Evolutionary conservation across 495 filamentous ascomycete genomes (phyloP).

Genomic region (Tuber microsphaerosporum): DNA sequence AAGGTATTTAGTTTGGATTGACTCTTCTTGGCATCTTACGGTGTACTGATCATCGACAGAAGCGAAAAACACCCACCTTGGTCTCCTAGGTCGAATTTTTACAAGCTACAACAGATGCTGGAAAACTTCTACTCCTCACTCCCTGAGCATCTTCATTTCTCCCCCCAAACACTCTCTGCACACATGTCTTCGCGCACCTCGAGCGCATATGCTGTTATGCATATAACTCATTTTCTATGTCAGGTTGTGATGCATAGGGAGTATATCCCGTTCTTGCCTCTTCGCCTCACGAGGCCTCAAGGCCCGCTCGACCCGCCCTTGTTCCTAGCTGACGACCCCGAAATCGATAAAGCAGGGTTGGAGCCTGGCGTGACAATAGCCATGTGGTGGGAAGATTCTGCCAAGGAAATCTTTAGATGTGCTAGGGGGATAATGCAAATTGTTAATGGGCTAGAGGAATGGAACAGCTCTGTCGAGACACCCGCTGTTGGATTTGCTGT

Average conservation of each 20-base stretch:
- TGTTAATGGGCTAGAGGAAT: slow-evolving; percentile 64
- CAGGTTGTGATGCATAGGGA: slow-evolving; percentile 73
- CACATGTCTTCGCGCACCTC: slow-evolving; percentile 70
- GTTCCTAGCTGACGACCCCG: slow-evolving; percentile 51
- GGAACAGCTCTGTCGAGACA: slow-evolving; percentile 65
- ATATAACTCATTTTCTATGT: slow-evolving; percentile 69
- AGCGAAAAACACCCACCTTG: slow-evolving; percentile 57
- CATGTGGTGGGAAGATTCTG: slow-evolving; percentile 68
- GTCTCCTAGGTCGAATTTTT: slow-evolving; percentile 58
- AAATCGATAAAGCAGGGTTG: slow-evolving; percentile 28
- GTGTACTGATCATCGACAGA: slow-evolving; percentile 23
- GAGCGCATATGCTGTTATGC: slow-evolving; percentile 67
- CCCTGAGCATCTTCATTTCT: slow-evolving; percentile 64
- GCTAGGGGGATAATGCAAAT: slow-evolving; percentile 70
- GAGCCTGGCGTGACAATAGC: slow-evolving; percentile 44
- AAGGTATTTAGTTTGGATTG: slow-evolving; percentile 18
- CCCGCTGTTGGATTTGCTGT: slow-evolving; percentile 73
- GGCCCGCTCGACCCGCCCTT: slow-evolving; percentile 68
- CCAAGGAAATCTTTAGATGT: slow-evolving; percentile 64
- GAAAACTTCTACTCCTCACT: slow-evolving; percentile 60
- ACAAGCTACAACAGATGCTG: slow-evolving; percentile 54
- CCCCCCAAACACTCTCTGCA: slow-evolving; percentile 65
- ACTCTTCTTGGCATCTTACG: not conserved
- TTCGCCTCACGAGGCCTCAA: slow-evolving; percentile 59
- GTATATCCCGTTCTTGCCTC: slow-evolving; percentile 73